Conservation (phyloP, 2,329 filamentous ascomycete genomes). For the Aspergillus hiratsukae region DNA sequence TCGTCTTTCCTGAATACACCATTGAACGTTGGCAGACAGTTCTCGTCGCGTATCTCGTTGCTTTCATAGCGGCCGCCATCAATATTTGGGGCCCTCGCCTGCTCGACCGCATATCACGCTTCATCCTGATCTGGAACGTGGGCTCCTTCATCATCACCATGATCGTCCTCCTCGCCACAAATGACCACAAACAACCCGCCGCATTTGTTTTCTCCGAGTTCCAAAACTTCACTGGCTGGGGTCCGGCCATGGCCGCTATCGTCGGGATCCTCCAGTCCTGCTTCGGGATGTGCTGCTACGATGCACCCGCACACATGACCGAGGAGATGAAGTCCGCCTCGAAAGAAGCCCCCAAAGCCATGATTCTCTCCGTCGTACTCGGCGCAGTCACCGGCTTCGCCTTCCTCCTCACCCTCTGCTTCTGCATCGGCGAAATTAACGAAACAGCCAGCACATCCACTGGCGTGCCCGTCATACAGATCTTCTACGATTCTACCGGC, state of each 20-base stretch:
- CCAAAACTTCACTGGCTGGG: constrained; percentile 52
- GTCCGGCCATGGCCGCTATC: constrained; percentile 47
- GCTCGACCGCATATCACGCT: constrained; percentile 49
- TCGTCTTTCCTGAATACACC: constrained; percentile 48
- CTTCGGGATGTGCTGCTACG: constrained; percentile 51
- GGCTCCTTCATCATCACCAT: constrained; percentile 49
- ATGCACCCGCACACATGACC: constrained; percentile 51
- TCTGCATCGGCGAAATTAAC: constrained; percentile 50
- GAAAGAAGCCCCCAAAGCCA: constrained; percentile 40
- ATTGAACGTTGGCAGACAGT: constrained; percentile 56
- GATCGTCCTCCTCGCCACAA: constrained; percentile 50
- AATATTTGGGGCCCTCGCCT: constrained; percentile 50
- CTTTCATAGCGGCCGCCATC: constrained; percentile 40
- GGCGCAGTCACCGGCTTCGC: constrained; percentile 46
- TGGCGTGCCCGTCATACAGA: constrained; percentile 51
- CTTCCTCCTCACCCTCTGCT: constrained; percentile 48
- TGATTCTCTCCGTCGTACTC: constrained; percentile 43
- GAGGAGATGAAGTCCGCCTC: constrained; percentile 45
- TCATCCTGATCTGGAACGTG: constrained; percentile 52
- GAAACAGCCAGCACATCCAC: constrained; percentile 43
- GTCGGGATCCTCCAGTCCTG: constrained; percentile 52
- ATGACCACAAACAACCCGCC: constrained; percentile 51
- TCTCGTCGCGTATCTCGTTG: constrained; percentile 49
- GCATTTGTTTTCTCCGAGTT: constrained; percentile 54
- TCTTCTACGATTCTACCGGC: constrained; percentile 48